Conservation (phyloP, 2,329 filamentous ascomycete species). For the Talaromyces sp. region DNA sequence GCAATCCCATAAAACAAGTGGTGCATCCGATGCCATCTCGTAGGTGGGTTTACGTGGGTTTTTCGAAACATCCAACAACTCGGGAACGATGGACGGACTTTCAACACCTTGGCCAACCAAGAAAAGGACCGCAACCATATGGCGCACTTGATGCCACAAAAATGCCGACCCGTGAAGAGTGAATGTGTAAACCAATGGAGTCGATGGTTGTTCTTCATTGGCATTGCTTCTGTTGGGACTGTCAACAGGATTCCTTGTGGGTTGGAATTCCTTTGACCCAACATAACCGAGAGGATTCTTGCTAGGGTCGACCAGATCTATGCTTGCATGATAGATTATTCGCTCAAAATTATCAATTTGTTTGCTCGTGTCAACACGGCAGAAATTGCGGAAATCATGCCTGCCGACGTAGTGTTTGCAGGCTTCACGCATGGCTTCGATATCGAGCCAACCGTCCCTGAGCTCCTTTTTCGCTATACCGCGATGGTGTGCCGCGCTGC, state of each 20-base stretch:
- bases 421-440: conserved; percentile 78
- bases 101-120: conserved; percentile 87
- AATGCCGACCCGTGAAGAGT: conserved; percentile 87
- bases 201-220: conserved; percentile 31
- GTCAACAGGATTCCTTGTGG: conserved; percentile 29
- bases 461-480: conserved; percentile 26
- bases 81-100: conserved; percentile 64
- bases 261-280: conserved; percentile 26
- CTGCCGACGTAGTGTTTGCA: conserved; percentile 75
- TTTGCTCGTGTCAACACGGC: conserved; percentile 87
- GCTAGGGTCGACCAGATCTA: conserved; percentile 62
- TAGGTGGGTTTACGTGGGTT: conserved; percentile 79
- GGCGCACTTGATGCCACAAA: conserved; percentile 95
- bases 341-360: conserved; percentile 81
- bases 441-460: conserved; percentile 77
- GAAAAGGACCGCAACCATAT: conserved; percentile 92
- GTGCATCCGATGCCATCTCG: conserved; percentile 83
- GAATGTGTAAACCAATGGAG: conserved; percentile 75
- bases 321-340: conserved; percentile 73
- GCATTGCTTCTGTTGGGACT: conserved; percentile 34
- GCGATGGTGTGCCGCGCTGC: conserved; percentile 23
- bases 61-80: conserved; percentile 68
- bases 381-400: conserved; percentile 96
- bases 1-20: conserved; percentile 94
- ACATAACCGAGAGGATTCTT: conserved; percentile 58